Evolutionary conservation across 257 asterid species (phyloP), one percentile per base, ranked within the genome.

Genomic region (Handroanthus guayacan): DNA sequence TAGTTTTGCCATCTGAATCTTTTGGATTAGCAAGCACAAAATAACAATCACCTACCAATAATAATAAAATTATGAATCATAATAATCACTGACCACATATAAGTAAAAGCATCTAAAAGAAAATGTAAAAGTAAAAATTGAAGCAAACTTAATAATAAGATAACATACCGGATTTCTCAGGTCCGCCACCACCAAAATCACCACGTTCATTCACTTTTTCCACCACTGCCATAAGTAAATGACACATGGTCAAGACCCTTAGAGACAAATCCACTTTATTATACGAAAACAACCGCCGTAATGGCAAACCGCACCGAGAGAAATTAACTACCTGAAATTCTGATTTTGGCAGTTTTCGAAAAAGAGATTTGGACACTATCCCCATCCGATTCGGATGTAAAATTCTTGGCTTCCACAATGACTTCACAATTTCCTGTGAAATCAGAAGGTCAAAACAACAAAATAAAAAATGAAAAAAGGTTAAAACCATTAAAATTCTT

Each of bases 1-100:
- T 87, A 77, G 93, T 84, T 57, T 67, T 63, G 31, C 62, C 88
- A 54, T 81, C 91, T 6, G 86, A 77, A 74, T 89, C 91, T 69
- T 85, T 92, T 5, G 99, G 96, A 81, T 91, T 91, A 55, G 92
- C 87, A n/a, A 91, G 91, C 85, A 87, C 84, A 63, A 91, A 88
- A 77, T 79, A 75, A 74, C 75, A 83, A 55, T 80, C 79, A 70
- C 91, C 99, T 95, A 79, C 1, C 9, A 14, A 68, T 13, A 48
- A 17, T 60, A 36, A 57, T 16, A 67, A 34, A 11, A 25, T 25
- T 25, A 69, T 62, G 62, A 4, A 44, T 58, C 74, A 82, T 14
- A 20, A 55, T 52, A 73, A 68, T 70, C 67, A 63, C 43, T 14
- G 31, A 48, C 60, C 65, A 48, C 14, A 25, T 25, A 25, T 25